These are phyloP conservation scores for Knoxdaviesia proteae DNA, from an alignment of 2,329 filamentous ascomycete genomes.

Conservation along the genomic window DNA sequence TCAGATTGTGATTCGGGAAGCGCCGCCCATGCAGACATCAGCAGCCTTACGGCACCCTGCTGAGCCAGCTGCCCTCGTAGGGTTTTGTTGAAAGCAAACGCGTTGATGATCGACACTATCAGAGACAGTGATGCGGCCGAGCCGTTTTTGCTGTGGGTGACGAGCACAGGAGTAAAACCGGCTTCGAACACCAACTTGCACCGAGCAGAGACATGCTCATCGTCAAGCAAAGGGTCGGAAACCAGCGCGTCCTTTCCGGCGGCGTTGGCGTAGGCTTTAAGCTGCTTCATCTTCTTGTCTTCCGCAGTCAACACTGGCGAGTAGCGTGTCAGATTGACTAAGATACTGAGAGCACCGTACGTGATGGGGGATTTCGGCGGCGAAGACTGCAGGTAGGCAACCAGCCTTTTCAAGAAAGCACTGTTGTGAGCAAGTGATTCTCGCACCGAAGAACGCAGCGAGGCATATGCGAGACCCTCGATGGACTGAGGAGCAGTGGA, in stretches of 20 bases:
- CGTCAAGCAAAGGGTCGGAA: conserved; percentile 50
- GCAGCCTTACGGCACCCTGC: conserved; percentile 75
- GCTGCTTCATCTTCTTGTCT: conserved; percentile 73
- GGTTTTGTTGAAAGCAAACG: conserved; percentile 52
- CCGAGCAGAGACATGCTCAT: conserved; percentile 52
- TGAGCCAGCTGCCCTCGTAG: conserved; percentile 68
- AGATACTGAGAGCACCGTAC: conserved; percentile 71
- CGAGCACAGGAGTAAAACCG: conserved; percentile 55
- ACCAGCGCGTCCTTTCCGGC: conserved; percentile 38
- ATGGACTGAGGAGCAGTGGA: conserved; percentile 41
- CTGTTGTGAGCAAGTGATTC: conserved; percentile 54
- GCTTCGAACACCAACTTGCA: conserved; percentile 64
- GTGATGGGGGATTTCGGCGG: conserved; percentile 47
- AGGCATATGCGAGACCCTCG: conserved; percentile 83
- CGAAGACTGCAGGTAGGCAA: conserved; percentile 38
- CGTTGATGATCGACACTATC: conserved; percentile 55
- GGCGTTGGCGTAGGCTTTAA: conserved; percentile 86
- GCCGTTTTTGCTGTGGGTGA: conserved; percentile 52
- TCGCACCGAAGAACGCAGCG: conserved; percentile 67
- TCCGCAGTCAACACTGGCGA: conserved; percentile 64
- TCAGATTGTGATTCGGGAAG: conserved; percentile 29
- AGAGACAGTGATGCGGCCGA: conserved; percentile 52
- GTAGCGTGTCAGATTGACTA: conserved; percentile 70
- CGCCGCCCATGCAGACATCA: conserved; percentile 50
- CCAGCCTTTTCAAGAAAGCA: conserved; percentile 46